Percentiles rank a stretch among this genome's conserved stretches.
Evolutionary conservation across 495 filamentous ascomycete species (phyloP).

Genomic region (Penicillium salamii): DNA sequence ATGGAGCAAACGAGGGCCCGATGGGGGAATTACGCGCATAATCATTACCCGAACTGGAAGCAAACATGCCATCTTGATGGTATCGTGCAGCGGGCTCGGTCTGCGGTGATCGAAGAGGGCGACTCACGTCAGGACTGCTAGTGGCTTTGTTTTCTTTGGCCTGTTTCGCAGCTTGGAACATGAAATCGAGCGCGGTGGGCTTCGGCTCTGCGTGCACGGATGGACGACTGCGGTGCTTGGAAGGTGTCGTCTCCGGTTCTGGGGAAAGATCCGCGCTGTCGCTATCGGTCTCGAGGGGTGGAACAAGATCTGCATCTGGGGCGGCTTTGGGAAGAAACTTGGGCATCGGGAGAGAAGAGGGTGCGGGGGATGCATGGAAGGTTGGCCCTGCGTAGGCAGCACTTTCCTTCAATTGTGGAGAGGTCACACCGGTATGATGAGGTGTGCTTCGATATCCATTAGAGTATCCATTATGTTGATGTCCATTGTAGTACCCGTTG

Average conservation of each 20-base stretch:
- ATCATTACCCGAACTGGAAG: conserved; percentile 62
- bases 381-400: conserved; percentile 86
- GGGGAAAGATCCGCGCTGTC: conserved; percentile 33
- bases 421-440: conserved; percentile 36
- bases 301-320: conserved; percentile 50
- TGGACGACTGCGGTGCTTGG: conserved; percentile 33
- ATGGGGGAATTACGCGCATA: conserved; percentile 40
- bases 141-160: conserved; percentile 45
- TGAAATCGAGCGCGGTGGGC: conserved; percentile 78
- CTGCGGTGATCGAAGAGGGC: conserved; percentile 34
- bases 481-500: conserved; percentile 18
- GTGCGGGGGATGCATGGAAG: conserved; percentile 92
- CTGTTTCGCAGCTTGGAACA: conserved; percentile 82
- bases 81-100: conserved; percentile 31
- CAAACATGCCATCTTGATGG: conserved; percentile 55
- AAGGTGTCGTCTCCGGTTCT: conserved; percentile 40
- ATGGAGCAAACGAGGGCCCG: conserved; percentile 64
- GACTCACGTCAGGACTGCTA: conserved; percentile 43
- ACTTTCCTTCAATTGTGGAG: conserved; percentile 46
- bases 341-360: conserved; percentile 88
- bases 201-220: conserved; percentile 38
- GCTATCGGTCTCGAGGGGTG: conserved; percentile 38
- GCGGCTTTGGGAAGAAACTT: conserved; percentile 85
- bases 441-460: conserved; percentile 27
- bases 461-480: neutral